Base-by-base conservation (phyloP, 2,329 filamentous ascomycete species). In the Nothomitra cinnamomea region DNA sequence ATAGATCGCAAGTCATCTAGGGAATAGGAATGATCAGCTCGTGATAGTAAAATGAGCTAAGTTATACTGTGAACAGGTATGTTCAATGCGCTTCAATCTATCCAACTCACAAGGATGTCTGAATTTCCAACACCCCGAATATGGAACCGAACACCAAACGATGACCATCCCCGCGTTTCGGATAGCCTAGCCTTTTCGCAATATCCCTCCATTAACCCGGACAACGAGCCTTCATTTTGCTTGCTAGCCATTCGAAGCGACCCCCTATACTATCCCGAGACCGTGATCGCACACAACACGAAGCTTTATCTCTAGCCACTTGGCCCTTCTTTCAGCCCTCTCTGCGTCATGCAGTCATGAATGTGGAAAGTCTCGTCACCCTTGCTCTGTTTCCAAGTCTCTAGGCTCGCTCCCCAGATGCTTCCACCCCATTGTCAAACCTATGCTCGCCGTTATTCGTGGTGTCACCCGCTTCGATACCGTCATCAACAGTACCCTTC, bases 401-500 rank as follows among this genome's bases (percentile, higher is more conserved):
- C 21, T 28, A 15, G 7, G 43, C 8, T 28, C 19, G 13, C 25
- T 48, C 19, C n/a, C 19, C n/a, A 19, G 21, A 25, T 48, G 22
- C 22, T 41, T 41, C 45, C 45, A 32, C 25, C 13, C 17, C 50
- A 41, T 40, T 19, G 24, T 28, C 24, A 5, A 12, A 22, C 13
- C 32, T 7, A 10, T 52, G 25, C 3, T 52, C 41, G 21, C 41
- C 41, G 4, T 43, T 5, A 43, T 43, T 22, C 28, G 53, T 32
- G 15, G 6, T 22, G 32, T 49, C 53, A 15, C 21, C 35, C 17
- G 43, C 53, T 35, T 15, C 51, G 19, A 19, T 58, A 60, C 35
- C 57, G 52, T 71, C 60, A 56, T 69, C 21, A 41, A 67, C 59
- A 56, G 69, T 63, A 47, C 69, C 60, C 56, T 66, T 61, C 24